Conservation (phyloP, 2,329 filamentous ascomycete genomes). For the Trematosphaeria pertusa region DNA sequence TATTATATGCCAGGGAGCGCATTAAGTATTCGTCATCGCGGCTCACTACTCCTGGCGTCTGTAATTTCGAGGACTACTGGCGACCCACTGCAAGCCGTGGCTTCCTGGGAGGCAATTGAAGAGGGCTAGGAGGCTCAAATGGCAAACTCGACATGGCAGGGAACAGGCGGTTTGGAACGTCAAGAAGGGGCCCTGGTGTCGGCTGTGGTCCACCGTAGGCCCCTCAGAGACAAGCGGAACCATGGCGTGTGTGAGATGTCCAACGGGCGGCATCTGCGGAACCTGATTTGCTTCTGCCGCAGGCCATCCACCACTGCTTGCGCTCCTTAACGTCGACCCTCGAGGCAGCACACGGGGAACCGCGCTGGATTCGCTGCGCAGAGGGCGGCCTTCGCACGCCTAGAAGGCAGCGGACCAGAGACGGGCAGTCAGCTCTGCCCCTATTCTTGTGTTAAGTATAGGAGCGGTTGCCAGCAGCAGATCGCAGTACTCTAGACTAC, state of each 20-base stretch:
- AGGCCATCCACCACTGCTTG: constrained; percentile 30
- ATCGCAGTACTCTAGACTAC: not conserved
- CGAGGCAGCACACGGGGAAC: constrained; percentile 4
- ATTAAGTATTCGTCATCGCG: constrained; percentile 35
- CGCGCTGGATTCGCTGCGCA: constrained; percentile 16
- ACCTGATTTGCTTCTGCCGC: constrained; percentile 29
- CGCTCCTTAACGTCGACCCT: not conserved
- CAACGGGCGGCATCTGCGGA: constrained; percentile 30
- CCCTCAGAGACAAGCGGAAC: constrained; percentile 29
- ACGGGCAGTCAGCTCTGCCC: not conserved
- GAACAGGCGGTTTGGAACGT: not conserved
- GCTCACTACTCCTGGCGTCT: constrained; percentile 16
- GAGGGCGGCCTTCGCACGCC: not conserved
- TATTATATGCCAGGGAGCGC: constrained; percentile 29
- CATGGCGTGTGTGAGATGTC: constrained; percentile 31
- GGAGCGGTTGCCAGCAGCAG: constrained; percentile 1
- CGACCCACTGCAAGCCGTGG: constrained; percentile 1
- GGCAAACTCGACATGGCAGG: not conserved
- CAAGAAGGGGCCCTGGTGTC: too few species aligned
- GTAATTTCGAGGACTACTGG: constrained; percentile 15
- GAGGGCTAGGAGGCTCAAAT: not conserved
- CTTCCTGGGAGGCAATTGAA: not conserved
- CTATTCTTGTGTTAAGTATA: not conserved
- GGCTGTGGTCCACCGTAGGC: constrained; percentile 2
- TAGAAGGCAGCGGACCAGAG: not conserved